Conservation (phyloP, 192 early-diverging fungal species). For the Chytriomyces confervae region DNA sequence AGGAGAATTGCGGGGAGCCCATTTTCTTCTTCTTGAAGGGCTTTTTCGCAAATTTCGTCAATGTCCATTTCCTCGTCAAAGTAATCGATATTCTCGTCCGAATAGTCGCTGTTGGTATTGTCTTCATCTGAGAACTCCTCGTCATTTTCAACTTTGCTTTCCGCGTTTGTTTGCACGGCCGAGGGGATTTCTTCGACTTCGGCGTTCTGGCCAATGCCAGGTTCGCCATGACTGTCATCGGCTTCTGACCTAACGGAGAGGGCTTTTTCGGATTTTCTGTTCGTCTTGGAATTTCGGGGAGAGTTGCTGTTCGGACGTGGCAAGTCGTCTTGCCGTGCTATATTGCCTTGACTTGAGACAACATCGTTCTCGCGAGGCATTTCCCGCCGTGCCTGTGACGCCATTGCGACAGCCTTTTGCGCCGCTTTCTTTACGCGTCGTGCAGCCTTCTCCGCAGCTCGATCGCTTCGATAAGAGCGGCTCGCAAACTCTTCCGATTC, state of each 20-base stretch:
- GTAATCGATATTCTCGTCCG: background rate
- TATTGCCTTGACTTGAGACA: background rate
- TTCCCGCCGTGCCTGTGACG: background rate
- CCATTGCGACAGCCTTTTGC: background rate
- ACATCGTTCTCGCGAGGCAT: background rate
- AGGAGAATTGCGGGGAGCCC: background rate
- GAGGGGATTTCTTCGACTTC: background rate
- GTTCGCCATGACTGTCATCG: background rate
- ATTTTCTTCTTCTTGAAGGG: background rate
- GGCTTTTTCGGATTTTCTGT: too few relatives aligned
- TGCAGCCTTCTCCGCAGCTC: background rate
- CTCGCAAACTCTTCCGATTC: background rate
- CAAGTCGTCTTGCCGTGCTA: background rate
- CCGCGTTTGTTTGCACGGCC: background rate
- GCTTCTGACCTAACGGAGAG: background rate
- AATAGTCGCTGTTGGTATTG: background rate
- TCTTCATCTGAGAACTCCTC: background rate
- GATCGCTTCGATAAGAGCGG: background rate
- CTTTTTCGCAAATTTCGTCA: background rate
- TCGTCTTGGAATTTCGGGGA: too few relatives aligned
- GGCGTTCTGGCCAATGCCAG: background rate
- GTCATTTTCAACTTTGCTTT: background rate
- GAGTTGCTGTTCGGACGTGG: too few relatives aligned
- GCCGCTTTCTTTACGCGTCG: background rate
- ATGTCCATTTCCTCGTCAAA: conserved; percentile 4